Base-by-base conservation (phyloP, 257 asterid genomes). In the Solanum habrochaites region DNA sequence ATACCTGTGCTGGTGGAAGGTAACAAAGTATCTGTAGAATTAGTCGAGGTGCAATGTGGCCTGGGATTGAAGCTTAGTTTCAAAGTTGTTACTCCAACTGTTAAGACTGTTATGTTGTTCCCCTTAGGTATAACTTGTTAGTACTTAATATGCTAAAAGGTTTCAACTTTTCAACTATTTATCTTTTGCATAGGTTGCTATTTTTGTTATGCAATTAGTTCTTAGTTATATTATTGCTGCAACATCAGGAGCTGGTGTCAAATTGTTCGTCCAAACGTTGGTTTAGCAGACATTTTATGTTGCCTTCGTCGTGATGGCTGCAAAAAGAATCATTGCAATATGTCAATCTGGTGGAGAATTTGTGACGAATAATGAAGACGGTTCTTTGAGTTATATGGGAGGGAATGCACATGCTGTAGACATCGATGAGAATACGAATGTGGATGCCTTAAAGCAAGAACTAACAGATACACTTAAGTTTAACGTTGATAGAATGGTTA, bases 321-420 rank as follows among this genome's bases (percentile, higher is more conserved):
- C 93, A 2, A 97, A 95, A 92, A 95, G 93, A 90, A 93, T 96
- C 86, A 95, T 95, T 62, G 98, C 98, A 31, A 95, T 96, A 86
- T 97, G 99, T 90, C 98, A 95, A 88, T 95, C 98, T 83, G 99
- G 99, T 64, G 99, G 99, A 45, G 98, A 95, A 74, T 96, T 97
- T 84, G 90, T 90, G 86, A 91, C 96, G 14, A 95, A 90, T 86
- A 93, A 94, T 85, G 99, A 95, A 15, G 97, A 91, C 27, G 96
- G 98, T 25, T 93, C 98, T 11, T 87, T 97, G 86, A 90, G 89
- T 73, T 97, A 96, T 85, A 74, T 94, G 0, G 99, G 99, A 3
- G 99, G 99, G 73, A 98, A 97, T 42, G 99, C 99, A 35, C 95
- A 97, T 89, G 98, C 98, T 49, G 89, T 97, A 87, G 98, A 95